Base-by-base conservation (phyloP, 163 green algal genomes). In the Prototheca wickerhamii region DNA sequence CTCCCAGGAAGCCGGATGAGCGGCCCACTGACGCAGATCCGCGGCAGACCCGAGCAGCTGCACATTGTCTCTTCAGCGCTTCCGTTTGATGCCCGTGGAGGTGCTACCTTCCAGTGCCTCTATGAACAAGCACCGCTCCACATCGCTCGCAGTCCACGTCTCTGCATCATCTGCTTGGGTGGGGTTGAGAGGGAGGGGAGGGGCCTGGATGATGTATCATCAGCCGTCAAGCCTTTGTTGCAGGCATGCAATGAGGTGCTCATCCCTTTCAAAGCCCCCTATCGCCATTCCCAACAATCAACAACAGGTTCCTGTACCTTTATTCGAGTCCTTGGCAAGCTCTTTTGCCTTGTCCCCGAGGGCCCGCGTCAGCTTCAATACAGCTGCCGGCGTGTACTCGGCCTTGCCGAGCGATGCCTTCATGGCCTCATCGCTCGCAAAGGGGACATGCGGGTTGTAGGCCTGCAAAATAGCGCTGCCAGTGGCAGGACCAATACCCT, bases 401-500 rank as follows among this genome's bases (percentile, higher is more conserved):
- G 56, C 55, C 4, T 23, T 46, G 3, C 62, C 63, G 20, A 82
- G 56, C 21, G 62, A 71, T 3, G 67, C 80, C 33, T 61, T 51
- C 56, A 83, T 52, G 1, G 84, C 72, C 60, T 91, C 80, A 46
- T 91, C 81, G 6, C 67, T 82, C 75, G 86, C 82, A 61, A 85
- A 90, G 4, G 84, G 84, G 0, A 83, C 50, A 12, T 57, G 60
- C 0, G 58, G 29, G 20, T 65, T 26, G 6, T 29, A 64, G 1
- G 73, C 76, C 7, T 71, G 60, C 18, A 90, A 54, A 23, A 85
- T 34, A 8, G 77, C 85, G n/a, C 76, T 82, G 6, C 80, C 84
- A 3, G 85, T 91, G 21, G 85, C 83, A 33, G 85, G 82, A 26
- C 85, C 85, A 18, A 89, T 52, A 3, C 84, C 84, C 68, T 87